Evolutionary conservation across 2,329 filamentous ascomycete species (phyloP), one percentile per base, ranked within the genome.

Genomic region (Phaeomoniella chlamydospora): DNA sequence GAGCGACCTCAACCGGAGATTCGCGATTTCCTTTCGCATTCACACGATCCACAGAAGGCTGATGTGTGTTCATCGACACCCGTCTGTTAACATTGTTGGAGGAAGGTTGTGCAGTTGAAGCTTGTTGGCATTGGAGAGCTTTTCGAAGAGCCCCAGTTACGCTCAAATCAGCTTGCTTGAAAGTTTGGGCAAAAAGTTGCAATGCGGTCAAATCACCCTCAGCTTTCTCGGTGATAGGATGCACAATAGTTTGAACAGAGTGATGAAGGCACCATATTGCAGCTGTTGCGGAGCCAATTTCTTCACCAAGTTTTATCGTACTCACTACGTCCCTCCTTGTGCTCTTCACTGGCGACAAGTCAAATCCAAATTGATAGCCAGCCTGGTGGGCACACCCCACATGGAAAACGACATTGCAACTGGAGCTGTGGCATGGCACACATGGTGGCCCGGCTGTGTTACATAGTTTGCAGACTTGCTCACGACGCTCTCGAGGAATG

Each of bases 181-280:
- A 94, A 39, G 79, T 86, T 45, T 80, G 79, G 31, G 80, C 83
- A 53, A 82, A 98, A 16, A 93, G 67, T 54, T 94, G 86, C 34
- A 98, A 62, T 6, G 83, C 85, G 47, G 78, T 92, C 36, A 76
- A 59, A n/a, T 76, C 76, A n/a, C 67, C 66, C 37, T 79, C 75
- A 9, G 80, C 76, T 15, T 72, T 54, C 45, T 94, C 86, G 42
- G 82, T 72, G 65, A 94, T 84, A 9, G 68, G 72, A 57, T 96
- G 83, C 5, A 92, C 65, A 29, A 73, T 68, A 1, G 73, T 74
- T 56, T 86, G 85, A 31, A 74, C 65, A n/a, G 69, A 59, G 54
- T 98, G 90, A 36, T 90, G 81, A 52, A 87, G 86, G 64, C 90
- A 98, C 80, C 85, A 94, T 5, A 96, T 70, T 4, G 72, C 77